Base-by-base conservation (phyloP, 805 yeast species). In the Candida insectorum region DNA sequence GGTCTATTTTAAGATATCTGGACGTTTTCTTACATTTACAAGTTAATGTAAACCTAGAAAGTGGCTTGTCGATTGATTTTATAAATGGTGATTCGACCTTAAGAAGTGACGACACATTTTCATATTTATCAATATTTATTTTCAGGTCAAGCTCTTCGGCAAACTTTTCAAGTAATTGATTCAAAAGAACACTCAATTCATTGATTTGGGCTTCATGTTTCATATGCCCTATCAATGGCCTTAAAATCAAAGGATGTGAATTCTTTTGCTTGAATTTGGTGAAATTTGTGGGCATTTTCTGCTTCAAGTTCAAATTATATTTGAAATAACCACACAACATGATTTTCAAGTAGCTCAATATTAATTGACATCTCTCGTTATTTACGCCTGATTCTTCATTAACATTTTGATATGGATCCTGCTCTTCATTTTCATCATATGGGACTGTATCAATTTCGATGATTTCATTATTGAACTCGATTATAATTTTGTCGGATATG, bases 391-490 rank as follows among this genome's bases (percentile, higher is more conserved):
- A 54, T 16, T 57, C 54, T 2, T 47, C 43, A 28, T 52, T 52
- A 33, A 55, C 53, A 34, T 56, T 56, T 30, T 58, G 60, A 30
- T 60, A 58, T 24, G 54, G 41, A 17, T 56, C 64, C 28, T 67
- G 73, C 35, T 64, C 71, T 33, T 60, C 63, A 25, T 51, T 60
- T 24, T 62, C 65, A 36, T 61, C 66, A 43, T 58, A 62, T 4
- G 71, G 62, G 11, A 77, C 69, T n/a, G 77, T 64, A 41, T 81
- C 93, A 31, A 89, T 71, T 52, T 85, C 95, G 23, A 89, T 62
- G 23, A 75, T 62, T 40, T 81, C 83, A 41, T 81, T 78, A 25
- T 75, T 72, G 13, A 83, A 57, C 40, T 84, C 86, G 26, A 86
- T 67, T 0, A 73, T 66, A 14, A 89, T 73, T 44, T 77, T 80